Base-by-base conservation (phyloP, 805 yeast genomes). In the Saturnispora bothae region DNA sequence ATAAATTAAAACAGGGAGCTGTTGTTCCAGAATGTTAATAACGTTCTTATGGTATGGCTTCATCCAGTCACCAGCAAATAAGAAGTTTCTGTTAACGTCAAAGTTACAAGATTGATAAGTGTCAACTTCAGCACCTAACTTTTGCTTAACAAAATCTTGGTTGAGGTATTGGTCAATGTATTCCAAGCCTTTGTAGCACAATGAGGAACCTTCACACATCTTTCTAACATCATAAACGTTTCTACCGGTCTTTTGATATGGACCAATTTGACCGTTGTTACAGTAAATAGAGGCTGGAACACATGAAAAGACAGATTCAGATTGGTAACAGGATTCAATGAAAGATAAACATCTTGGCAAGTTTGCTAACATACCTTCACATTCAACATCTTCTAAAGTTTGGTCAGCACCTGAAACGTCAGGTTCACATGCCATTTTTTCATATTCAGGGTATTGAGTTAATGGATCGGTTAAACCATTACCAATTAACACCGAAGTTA, bases 401-500 rank as follows among this genome's bases (percentile, higher is more conserved):
- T 88, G 65, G 15, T 78, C 78, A 51, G 76, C 76, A 5, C 95
- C 96, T 10, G 54, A 53, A 47, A 95, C 94, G 48, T 70, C 57
- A 14, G 40, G 40, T 38, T 95, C 92, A 61, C 97, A 89, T 4
- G 94, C 94, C 96, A 89, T 88, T 46, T 94, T 94, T 58, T 80
- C 75, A 55, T 84, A 86, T 59, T 77, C 76, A 42, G 71, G 71
- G 53, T 80, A 78, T 66, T 86, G 96, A 32, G 72, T 69, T 42
- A 80, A 64, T 3, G 94, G 81, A 57, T 85, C 94, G 26, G 95
- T 84, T 48, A 88, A 73, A 38, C 97, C 96, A 57, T 88, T 88
- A 45, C 97, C 97, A 52, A 88, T 88, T 55, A 89, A 54, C 15
- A 88, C 78, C 3, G 95, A 83, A 10, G 81, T 64, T 48, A 86